A percentile compares a stretch with the other conserved stretches of the same genome.
Conservation (phyloP, 106 monocot species). For the Dendrobium chrysotoxum region DNA sequence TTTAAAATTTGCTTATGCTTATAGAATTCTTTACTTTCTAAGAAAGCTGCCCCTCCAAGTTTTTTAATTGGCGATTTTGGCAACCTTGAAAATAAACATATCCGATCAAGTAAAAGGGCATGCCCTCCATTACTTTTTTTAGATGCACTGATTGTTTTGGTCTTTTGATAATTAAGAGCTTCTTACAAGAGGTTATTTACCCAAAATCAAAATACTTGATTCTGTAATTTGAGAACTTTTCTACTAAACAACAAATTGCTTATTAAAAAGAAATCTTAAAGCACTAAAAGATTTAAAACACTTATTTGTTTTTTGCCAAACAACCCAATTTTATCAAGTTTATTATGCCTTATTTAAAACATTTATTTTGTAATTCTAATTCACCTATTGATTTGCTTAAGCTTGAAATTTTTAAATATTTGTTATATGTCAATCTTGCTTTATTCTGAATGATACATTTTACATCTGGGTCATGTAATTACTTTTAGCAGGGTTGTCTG, state of each 20-base stretch:
- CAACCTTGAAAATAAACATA: neutral
- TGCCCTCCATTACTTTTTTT: neutral
- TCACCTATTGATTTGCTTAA: neutral
- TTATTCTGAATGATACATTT: neutral
- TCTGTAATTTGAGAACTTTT: neutral
- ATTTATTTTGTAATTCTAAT: neutral
- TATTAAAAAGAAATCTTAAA: neutral
- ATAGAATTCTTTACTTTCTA: neutral
- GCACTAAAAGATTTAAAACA: neutral
- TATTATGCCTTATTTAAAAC: neutral
- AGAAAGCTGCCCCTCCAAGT: neutral
- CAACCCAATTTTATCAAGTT: neutral
- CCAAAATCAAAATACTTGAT: neutral
- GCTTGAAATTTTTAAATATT: neutral
- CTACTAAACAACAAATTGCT: neutral
- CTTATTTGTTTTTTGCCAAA: neutral
- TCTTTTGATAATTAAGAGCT: neutral
- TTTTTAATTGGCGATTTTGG: neutral
- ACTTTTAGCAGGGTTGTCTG: conserved; percentile 47
- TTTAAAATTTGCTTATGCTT: neutral
- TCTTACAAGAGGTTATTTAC: neutral
- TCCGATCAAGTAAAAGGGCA: neutral
- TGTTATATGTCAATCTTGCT: neutral
- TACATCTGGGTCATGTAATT: neutral
- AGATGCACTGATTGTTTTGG: neutral